Evolutionary conservation across 495 filamentous ascomycete genomes (phyloP), one percentile per base, ranked within the genome.

Genomic region (Diplogelasinospora grovesii): DNA sequence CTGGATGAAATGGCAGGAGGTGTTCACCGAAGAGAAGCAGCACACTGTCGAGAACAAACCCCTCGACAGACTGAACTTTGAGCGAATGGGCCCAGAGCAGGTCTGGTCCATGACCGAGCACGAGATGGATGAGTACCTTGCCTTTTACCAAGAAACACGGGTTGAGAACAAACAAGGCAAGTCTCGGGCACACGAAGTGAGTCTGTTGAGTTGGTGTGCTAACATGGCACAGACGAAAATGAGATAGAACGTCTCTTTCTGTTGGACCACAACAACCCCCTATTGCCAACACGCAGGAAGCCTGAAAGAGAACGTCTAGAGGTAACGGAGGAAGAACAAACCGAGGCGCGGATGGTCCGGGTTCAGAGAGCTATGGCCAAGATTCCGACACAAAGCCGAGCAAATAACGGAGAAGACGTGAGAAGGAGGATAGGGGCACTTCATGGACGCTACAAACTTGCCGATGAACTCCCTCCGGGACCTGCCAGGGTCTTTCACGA

Each of bases 121-220:
- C 8, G 76, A 93, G 43, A 56, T 96, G 37, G 82, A 92, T 46
- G 74, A 83, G 35, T 94, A 94, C 44, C 69, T 98, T 70, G 79
- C 89, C 57, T 96, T 86, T 85, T 94, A 86, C 52, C 82, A 90
- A 55, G 73, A 75, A 48, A 86, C 68, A 21, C 93, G 81, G 75
- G 53, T 83, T 39, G 62, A 73, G 13, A 50, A 53, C 9, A 57
- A 65, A 14, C 53, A 58, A 47, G 63, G 71, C 75, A 56, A 39
- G 53, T 41, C 19, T 13, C 13, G 11, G 10, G 8, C 13, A 31
- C 13, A 31, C 28, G 13, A 7, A 14, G 10, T 31, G 28, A 31
- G 2, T 2, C 28, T 8, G 28, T 20, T 25, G n/a, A 19, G n/a
- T n/a, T n/a, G n/a, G n/a, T n/a, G n/a, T 14, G 14, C 47, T 41